A percentile compares a stretch with the other conserved stretches of the same genome.
These are phyloP conservation scores for Globisporangium ultimum DNA, from an alignment of 352 stramenopile genomes.

Conservation along the genomic window DNA sequence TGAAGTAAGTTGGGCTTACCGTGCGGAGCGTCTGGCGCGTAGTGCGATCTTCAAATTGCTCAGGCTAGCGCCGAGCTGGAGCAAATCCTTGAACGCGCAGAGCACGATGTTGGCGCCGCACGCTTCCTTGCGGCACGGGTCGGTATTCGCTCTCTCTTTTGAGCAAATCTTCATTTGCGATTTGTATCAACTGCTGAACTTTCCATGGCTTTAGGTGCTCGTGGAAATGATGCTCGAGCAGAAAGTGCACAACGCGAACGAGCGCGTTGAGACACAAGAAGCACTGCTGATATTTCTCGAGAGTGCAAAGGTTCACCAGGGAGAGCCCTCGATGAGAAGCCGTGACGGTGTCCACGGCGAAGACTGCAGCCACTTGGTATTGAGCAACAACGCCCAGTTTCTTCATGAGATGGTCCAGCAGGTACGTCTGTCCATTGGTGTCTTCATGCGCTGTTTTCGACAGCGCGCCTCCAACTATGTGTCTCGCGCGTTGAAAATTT, in stretches of 20 bases:
- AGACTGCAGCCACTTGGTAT: not conserved
- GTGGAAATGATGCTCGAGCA: conserved; percentile 59
- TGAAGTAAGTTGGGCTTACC: not conserved
- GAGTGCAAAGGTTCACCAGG: not conserved
- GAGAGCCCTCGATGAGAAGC: too few species aligned
- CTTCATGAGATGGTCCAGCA: conserved; percentile 62
- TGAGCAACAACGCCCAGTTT: conserved; percentile 33
- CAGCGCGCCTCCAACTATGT: too few species aligned
- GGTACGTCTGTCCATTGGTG: conserved; percentile 19
- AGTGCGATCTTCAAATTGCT: conserved; percentile 56
- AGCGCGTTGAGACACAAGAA: conserved; percentile 30
- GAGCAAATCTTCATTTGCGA: not conserved
- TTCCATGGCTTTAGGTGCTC: conserved; percentile 30
- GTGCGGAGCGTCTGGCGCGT: not conserved
- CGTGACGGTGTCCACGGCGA: too few species aligned
- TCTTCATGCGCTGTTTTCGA: not conserved
- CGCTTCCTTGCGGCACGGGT: conserved; percentile 58
- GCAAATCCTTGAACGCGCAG: conserved; percentile 36
- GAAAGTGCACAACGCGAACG: conserved; percentile 47
- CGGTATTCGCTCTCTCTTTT: not conserved
- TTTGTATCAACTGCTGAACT: not conserved
- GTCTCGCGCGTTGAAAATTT: too few species aligned
- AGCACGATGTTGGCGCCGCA: conserved; percentile 31
- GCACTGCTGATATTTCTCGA: conserved; percentile 17
- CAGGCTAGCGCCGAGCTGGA: conserved; percentile 38